phyloP scores from a whole-genome alignment of 495 filamentous ascomycete species.

The Tuber magnatum region DNA sequence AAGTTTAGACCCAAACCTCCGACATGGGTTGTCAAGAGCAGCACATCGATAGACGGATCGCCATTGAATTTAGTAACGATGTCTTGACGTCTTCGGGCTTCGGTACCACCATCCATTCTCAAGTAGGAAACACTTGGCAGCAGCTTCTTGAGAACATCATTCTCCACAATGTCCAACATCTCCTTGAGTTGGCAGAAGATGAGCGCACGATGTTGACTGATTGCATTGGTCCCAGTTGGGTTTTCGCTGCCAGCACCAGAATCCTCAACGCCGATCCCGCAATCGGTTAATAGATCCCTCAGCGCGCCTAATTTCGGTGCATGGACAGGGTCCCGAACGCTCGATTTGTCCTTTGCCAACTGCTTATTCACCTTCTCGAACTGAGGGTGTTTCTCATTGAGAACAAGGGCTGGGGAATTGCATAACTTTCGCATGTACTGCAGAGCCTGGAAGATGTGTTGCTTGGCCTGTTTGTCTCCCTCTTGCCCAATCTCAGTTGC shows the following conservation, averaged over 20 bases:
- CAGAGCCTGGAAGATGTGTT: conserved; percentile 97
- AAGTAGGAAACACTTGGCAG: conserved; percentile 82
- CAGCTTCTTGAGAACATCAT: conserved; percentile 74
- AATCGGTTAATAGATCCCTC: conserved; percentile 83
- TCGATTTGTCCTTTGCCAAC: conserved; percentile 63
- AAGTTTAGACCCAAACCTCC: conserved; percentile 92
- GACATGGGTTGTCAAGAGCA: conserved; percentile 88
- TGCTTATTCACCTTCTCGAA: conserved; percentile 75
- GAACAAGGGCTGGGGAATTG: conserved; percentile 90
- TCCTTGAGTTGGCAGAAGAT: conserved; percentile 99
- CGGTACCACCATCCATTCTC: conserved; percentile 83
- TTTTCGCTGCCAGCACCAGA: conserved; percentile 51
- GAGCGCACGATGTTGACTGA: conserved; percentile 88
- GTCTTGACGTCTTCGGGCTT: conserved; percentile 81
- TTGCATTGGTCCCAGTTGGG: conserved; percentile 64
- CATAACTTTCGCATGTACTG: conserved; percentile 99
- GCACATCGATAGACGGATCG: conserved; percentile 87
- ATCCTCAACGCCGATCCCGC: conserved; percentile 75
- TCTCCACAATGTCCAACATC: conserved; percentile 97
- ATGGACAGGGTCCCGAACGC: conserved; percentile 73
- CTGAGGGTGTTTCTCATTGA: conserved; percentile 86
- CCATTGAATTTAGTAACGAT: conserved; percentile 98
- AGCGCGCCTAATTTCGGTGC: conserved; percentile 89
- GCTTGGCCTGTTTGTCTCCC: conserved; percentile 81
- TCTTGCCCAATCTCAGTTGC: conserved; percentile 64